These are phyloP conservation scores for Eudorina sp. DNA, from an alignment of 139 green algal species.

Conservation along the genomic window DNA sequence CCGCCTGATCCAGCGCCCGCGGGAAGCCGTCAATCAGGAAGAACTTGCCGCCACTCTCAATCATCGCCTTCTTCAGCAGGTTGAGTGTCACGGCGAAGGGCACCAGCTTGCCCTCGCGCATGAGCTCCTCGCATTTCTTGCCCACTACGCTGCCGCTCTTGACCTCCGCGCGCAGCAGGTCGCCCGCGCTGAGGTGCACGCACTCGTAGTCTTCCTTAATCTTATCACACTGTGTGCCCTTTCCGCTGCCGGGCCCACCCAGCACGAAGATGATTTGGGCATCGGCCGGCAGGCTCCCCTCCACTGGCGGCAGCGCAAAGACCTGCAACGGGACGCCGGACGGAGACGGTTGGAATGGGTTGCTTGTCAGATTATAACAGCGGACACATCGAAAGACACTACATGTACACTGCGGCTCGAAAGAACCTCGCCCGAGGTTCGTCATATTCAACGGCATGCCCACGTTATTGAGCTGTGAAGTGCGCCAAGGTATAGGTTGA, in stretches of 20 bases:
- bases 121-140: conserved; percentile 78
- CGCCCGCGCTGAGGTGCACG: conserved; percentile 74
- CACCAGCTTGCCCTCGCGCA: conserved; percentile 90
- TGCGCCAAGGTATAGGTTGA: too few species aligned
- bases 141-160: conserved; percentile 65
- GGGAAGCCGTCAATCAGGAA: conserved; percentile 97
- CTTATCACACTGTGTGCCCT: conserved; percentile 68
- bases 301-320: conserved; percentile 51
- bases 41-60: conserved; percentile 63
- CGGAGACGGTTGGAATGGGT: too few species aligned
- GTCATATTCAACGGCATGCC: too few species aligned
- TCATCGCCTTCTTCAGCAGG: conserved; percentile 78
- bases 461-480: too few species aligned
- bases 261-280: conserved; percentile 68
- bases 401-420: too few species aligned
- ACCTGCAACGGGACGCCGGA: too few species aligned
- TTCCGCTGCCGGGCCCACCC: conserved; percentile 64
- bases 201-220: conserved; percentile 55
- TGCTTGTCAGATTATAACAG: too few species aligned
- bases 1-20: conserved; percentile 85
- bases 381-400: too few species aligned
- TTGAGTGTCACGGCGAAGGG: conserved; percentile 78
- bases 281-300: conserved; percentile 50
- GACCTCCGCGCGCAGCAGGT: conserved; percentile 86
- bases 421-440: too few species aligned